Evolutionary conservation across 148 eudicot species (phyloP), one percentile per base, ranked within the genome.

Genomic region (Vaccinium darrowii): DNA sequence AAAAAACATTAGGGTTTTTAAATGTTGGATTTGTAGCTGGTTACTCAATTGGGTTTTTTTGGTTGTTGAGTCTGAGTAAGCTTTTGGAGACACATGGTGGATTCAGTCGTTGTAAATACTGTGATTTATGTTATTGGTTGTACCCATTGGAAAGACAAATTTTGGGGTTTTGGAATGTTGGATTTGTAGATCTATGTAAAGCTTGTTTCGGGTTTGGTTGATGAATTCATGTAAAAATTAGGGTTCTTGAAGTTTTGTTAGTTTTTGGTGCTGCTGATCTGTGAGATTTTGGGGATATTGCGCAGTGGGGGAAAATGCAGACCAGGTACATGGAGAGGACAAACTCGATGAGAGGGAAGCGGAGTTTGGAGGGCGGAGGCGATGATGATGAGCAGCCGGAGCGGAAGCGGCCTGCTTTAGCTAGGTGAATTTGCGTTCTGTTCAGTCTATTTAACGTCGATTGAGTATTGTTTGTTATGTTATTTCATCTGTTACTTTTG

Each of bases 321-420:
- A 93, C 95, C 2, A 92, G 95, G 87, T 89, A 90, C 27, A 90
- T 94, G 98, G 95, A 96, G 85, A 91, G 95, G 87, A 93, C 92
- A 43, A 93, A 92, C 74, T 92, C 94, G 67, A 93, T 94, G 90
- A 90, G 96, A 85, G 98, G 93, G 25, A 95, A 95, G 84, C 79
- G 98, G 86, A 88, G 90, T 78, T 90, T 93, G 88, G 98, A 93
- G 60, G 85, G 83, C 13, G 74, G 72, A 6, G 72, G 74, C 0
- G 72, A 65, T 13, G 94, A 90, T 63, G 91, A 91, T 80, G 92
- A 90, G 49, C 92, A 88, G 84, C 95, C 93, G 1, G 94, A 91
- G 74, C 87, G 95, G 47, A 94, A 94, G 91, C 88, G 94, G 54
- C 98, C 95, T 3, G 95, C 95, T 87, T 86, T 94, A 72, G 95